Evolutionary conservation across 2,329 filamentous ascomycete species (phyloP), one percentile per base, ranked within the genome.

Genomic region (Tolypocladium tundrense): DNA sequence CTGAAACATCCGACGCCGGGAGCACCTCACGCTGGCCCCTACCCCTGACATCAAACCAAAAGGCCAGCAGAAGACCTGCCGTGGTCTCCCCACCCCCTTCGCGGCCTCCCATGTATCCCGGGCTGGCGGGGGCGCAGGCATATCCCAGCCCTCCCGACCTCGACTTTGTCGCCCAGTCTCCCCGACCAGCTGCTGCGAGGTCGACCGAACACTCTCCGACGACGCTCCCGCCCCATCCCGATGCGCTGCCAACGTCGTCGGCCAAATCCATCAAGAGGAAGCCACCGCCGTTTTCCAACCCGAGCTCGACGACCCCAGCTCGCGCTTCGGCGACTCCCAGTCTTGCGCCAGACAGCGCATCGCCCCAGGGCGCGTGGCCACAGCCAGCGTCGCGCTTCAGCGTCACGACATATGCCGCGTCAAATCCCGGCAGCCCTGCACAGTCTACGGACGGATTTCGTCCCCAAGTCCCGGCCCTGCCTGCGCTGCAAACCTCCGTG

Each of bases 331-430:
- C 48, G 8, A 42, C 57, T 21, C 42, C 60, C 60, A 68, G 70
- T n/a, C 62, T 67, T n/a, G 61, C 62, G 27, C 61, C 40, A 58
- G 58, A 7, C 62, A 65, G 54, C 42, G 59, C 68, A 48, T 48
- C 53, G 31, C 60, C 53, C 24, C 66, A 73, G 14, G 65, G 69
- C 59, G 59, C 78, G 42, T 79, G 77, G 75, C 70, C 73, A 14
- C 79, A 82, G 58, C 82, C 82, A 7, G 70, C 75, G 2, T 87
- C 84, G 54, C 80, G 82, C 52, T 88, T 87, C 69, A 88, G 84
- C 70, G 75, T 81, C 61, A 85, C 82, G 9, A 87, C 84, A 2
- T 85, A 81, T 65, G 77, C 80, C 31, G 82, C 83, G 2, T 79
- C 82, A 1, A 59, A 62, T 45, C 56, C 65, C 35, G 67, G 64